Percentiles rank a stretch among this genome's conserved stretches.
These are phyloP conservation scores for Escovopsis sp. DNA, from an alignment of 2,329 filamentous ascomycete genomes.

Conservation along the genomic window DNA sequence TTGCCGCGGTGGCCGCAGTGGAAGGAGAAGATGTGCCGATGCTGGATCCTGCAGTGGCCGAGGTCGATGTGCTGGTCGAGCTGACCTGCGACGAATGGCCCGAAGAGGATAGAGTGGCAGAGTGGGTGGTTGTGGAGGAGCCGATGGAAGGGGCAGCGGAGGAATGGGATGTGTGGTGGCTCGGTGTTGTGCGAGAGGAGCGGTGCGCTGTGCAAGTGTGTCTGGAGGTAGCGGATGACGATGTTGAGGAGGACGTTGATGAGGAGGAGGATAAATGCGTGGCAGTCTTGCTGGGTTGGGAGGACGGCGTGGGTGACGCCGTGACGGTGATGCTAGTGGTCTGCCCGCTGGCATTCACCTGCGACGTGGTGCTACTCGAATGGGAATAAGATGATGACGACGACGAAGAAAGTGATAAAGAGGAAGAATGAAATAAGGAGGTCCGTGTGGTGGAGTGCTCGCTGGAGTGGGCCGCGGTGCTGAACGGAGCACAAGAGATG, in stretches of 20 bases:
- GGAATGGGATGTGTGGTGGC: too few species aligned
- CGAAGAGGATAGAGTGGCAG: not conserved
- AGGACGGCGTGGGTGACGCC: not conserved
- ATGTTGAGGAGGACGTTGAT: not conserved
- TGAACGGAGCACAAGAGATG: constrained; percentile 1
- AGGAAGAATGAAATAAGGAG: not conserved
- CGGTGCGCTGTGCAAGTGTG: not conserved
- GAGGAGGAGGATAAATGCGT: not conserved
- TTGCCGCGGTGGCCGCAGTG: constrained; percentile 5
- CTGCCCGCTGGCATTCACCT: too few species aligned
- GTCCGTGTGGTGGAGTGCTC: not conserved
- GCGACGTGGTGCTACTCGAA: too few species aligned
- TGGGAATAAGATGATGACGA: too few species aligned
- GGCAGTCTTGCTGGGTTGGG: not conserved
- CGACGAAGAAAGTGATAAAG: too few species aligned
- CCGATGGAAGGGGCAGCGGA: not conserved
- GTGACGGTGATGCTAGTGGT: too few species aligned
- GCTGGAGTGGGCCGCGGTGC: not conserved
- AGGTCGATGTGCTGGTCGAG: not conserved
- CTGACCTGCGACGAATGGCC: not conserved
- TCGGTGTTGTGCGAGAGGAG: not conserved
- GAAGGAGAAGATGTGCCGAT: constrained; percentile 3
- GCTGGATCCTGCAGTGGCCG: not conserved
- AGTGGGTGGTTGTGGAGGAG: not conserved
- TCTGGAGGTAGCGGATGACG: not conserved